A percentile compares a stretch with the other conserved stretches of the same genome.
Evolutionary conservation across 805 yeast species (phyloP).

Genomic region (Cyberlindnera amylophila): DNA sequence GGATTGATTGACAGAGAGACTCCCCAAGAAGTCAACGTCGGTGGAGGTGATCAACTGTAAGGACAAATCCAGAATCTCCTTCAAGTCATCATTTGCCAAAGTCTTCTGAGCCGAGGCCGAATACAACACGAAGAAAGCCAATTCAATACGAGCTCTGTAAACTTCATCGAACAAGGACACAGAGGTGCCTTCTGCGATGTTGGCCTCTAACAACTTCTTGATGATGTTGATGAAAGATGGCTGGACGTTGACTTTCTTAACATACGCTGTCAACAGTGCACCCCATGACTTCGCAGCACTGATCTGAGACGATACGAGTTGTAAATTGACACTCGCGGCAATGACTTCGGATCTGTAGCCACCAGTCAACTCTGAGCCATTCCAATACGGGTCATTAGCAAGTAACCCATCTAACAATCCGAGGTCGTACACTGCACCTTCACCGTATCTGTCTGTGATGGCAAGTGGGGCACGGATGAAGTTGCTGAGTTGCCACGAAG

Average conservation of each 20-base stretch:
- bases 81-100: slow-evolving; percentile 17
- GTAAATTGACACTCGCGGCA: slow-evolving; percentile 58
- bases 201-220: slow-evolving; percentile 46
- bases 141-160: slow-evolving; percentile 60
- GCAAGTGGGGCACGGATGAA: slow-evolving; percentile 48
- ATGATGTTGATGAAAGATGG: slow-evolving; percentile 38
- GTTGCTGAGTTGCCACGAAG: slow-evolving; percentile 41
- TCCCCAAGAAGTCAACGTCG: slow-evolving; percentile 45
- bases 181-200: slow-evolving; percentile 48
- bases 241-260: slow-evolving; percentile 38
- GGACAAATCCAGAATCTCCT: slow-evolving; percentile 29
- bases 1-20: slow-evolving; percentile 35
- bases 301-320: slow-evolving; percentile 62
- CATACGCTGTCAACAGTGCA: slow-evolving; percentile 65
- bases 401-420: slow-evolving; percentile 60
- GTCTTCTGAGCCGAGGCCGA: slow-evolving; percentile 13
- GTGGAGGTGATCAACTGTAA: slow-evolving; percentile 45
- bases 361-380: slow-evolving; percentile 19
- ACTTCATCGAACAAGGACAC: slow-evolving; percentile 45
- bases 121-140: slow-evolving; percentile 46
- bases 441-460: slow-evolving; percentile 47
- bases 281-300: slow-evolving; percentile 74
- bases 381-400: slow-evolving; percentile 42
- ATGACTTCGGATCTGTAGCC: slow-evolving; percentile 48
- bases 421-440: slow-evolving; percentile 53